A percentile compares a stretch with the other conserved stretches of the same genome.
Conservation (phyloP, 208 protist genomes). For the Crithidia mellificae region DNA sequence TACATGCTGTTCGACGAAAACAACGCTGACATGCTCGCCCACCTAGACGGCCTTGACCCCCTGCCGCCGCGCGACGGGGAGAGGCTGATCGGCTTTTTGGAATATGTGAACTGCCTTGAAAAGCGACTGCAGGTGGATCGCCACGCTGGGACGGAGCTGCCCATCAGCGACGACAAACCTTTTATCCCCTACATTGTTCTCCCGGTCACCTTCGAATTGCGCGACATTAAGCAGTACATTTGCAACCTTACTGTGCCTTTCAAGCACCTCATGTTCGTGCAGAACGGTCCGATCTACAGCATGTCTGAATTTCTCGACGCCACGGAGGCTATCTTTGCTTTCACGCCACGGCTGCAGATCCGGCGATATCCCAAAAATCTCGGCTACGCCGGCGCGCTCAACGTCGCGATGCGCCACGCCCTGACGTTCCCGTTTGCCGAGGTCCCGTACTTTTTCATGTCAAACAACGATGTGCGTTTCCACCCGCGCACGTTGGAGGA, state of each 20-base stretch:
- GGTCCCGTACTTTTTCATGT: constrained; percentile 29
- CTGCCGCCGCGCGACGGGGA: constrained; percentile 10
- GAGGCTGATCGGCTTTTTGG: constrained; percentile 10
- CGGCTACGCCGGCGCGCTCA: constrained; percentile 22
- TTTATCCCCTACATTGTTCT: constrained; percentile 16
- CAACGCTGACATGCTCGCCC: neutral
- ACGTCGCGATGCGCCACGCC: constrained; percentile 32
- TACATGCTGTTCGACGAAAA: neutral
- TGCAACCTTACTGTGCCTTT: constrained; percentile 27
- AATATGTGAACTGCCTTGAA: constrained; percentile 27
- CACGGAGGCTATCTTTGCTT: constrained; percentile 25
- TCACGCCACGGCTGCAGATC: constrained; percentile 34
- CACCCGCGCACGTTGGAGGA: neutral
- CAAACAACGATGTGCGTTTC: constrained; percentile 27
- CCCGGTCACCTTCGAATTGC: constrained; percentile 16
- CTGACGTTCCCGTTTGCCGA: constrained; percentile 21
- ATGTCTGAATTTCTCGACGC: constrained; percentile 24
- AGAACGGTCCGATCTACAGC: constrained; percentile 12
- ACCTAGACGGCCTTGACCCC: neutral
- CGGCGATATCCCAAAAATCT: constrained; percentile 15
- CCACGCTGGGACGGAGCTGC: constrained; percentile 11
- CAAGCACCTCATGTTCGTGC: constrained; percentile 22
- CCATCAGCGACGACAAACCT: neutral
- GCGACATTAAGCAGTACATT: constrained; percentile 18
- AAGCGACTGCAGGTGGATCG: constrained; percentile 20